Percentiles rank a stretch among this genome's conserved stretches.
phyloP scores from a whole-genome alignment of 495 filamentous ascomycete genomes.

The Penicillium macrosclerotiorum region DNA sequence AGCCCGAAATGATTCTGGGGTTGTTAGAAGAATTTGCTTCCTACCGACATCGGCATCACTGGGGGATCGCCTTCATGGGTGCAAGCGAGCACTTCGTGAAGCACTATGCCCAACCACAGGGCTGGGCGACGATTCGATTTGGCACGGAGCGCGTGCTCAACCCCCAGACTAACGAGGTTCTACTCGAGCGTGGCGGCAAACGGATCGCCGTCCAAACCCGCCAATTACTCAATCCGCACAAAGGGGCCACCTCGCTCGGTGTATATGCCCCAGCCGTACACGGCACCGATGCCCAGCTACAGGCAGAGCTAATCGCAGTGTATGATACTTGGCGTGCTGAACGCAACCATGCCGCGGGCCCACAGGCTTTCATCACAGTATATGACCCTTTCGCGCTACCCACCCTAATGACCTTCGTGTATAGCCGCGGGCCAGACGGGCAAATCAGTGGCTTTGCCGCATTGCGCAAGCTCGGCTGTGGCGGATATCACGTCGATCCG shows the following conservation, averaged over 20 bases:
- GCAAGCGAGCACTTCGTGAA: constrained; percentile 29
- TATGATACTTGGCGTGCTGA: constrained; percentile 40
- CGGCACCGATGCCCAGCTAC: constrained; percentile 25
- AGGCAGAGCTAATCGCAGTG: constrained; percentile 31
- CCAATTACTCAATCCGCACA: constrained; percentile 33
- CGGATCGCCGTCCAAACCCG: constrained; percentile 36
- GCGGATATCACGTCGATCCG: constrained; percentile 45
- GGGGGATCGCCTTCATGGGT: constrained; percentile 39
- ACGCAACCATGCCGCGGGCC: constrained; percentile 25
- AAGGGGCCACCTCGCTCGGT: constrained; percentile 33
- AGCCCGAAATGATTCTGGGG: constrained; percentile 11
- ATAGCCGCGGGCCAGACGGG: constrained; percentile 31
- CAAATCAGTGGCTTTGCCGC: constrained; percentile 38
- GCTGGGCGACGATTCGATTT: constrained; percentile 42
- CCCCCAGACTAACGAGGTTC: constrained; percentile 39
- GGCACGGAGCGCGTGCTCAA: constrained; percentile 41
- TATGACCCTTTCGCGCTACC: constrained; percentile 44
- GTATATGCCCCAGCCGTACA: constrained; percentile 32
- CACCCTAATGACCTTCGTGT: constrained; percentile 43
- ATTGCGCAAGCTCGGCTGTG: constrained; percentile 33
- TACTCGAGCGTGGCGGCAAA: constrained; percentile 37
- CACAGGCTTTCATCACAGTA: constrained; percentile 43
- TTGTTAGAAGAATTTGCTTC: constrained; percentile 37
- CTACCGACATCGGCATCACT: constrained; percentile 27
- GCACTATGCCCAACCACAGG: constrained; percentile 19